A percentile compares a stretch with the other conserved stretches of the same genome.
Conservation (phyloP, 2,329 filamentous ascomycete species). For the Penicillium sp. region DNA sequence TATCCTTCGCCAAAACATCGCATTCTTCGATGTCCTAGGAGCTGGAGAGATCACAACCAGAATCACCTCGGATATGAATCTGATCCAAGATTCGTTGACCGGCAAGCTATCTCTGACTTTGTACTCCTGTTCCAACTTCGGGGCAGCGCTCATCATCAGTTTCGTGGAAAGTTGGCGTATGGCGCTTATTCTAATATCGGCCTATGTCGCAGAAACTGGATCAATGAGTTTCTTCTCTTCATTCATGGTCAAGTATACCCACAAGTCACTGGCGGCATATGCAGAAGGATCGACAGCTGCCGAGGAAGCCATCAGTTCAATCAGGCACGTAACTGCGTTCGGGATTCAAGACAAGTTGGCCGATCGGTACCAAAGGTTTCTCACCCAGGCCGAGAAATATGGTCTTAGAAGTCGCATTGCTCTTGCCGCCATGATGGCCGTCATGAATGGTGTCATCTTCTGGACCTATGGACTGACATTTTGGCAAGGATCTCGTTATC, state of each 20-base stretch:
- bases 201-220: background rate
- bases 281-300: background rate
- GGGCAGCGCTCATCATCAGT: background rate
- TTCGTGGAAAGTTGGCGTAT: background rate
- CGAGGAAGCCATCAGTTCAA: background rate
- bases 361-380: background rate
- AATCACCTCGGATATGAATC: slow-evolving; percentile 71
- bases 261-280: background rate
- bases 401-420: background rate
- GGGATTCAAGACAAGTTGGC: background rate
- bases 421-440: background rate
- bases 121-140: background rate
- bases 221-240: background rate
- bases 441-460: background rate
- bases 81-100: background rate
- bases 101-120: background rate
- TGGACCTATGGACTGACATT: background rate
- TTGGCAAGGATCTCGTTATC: background rate
- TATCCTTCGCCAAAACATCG: slow-evolving; percentile 76
- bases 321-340: background rate
- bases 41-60: slow-evolving; percentile 81
- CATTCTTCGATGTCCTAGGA: slow-evolving; percentile 79
- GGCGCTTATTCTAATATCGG: background rate
- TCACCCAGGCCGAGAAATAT: background rate
- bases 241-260: background rate